Base-by-base conservation (phyloP, 2,329 filamentous ascomycete species). In the Stagonosporopsis vannaccii region DNA sequence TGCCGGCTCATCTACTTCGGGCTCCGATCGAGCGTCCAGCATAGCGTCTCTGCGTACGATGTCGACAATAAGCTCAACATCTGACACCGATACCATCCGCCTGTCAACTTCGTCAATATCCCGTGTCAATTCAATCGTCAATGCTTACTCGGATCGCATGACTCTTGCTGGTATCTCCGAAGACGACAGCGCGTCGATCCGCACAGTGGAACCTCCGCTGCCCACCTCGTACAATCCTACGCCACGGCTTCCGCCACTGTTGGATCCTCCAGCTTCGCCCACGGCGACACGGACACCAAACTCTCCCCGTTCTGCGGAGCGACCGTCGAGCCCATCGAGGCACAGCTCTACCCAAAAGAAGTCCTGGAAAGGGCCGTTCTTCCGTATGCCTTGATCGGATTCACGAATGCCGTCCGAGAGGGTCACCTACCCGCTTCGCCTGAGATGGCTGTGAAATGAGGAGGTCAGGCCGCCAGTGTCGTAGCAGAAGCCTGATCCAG, bases 81-180 rank as follows among this genome's bases (percentile, higher is more conserved):
- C 69, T 1, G 72, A 75, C 30, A 46, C 69, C 7, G 68, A 72
- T 36, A 75, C 71, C 6, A 71, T 73, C 30, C 68, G 70, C 12
- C 59, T 63, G 5, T 68, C 67, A 6, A 61, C 64, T 2, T 52
- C 66, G 3, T 62, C 68, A 11, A 60, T 56, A 25, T 60, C 62
- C n/a, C 65, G 66, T 3, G 60, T 69, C 6, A 67, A 62, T n/a
- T 74, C 72, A 0, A 70, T 74, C 7, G 51, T 72, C 17, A 67
- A 70, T 43, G 68, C 68, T 32, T 75, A 74, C 42, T 60, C 63
- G 0, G 71, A 75, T 22, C 70, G 68, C 13, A 64, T 67, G 23
- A 66, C 66, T 3, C 53, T 75, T 12, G 60, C 65, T n/a, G 71
- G 62, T 1, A 69, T 71, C n/a, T 65, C 68, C 12, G 73, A 75